Base-by-base conservation (phyloP, 768 basidiomycete species). In the Candolleomyces aberdarensis region DNA sequence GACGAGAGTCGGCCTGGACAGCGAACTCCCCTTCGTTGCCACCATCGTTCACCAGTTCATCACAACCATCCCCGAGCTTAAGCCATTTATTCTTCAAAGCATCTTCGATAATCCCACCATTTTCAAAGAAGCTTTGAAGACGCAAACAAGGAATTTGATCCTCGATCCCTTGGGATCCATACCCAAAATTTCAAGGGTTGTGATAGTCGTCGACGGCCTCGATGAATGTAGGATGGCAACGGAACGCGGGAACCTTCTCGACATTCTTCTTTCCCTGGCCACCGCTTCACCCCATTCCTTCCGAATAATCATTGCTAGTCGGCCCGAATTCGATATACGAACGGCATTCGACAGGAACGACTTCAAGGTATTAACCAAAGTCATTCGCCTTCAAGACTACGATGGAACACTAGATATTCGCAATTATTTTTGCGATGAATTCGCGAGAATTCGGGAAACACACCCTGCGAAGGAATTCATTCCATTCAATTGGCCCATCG, bases 151-250 rank as follows among this genome's bases (percentile, higher is more conserved):
- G 17, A 31, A 29, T n/a, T 36, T 60, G 15, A 17, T 60, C 14
- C 19, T 60, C 5, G 26, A 54, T 10, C 62, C 54, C 19, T 19
- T 43, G 39, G 5, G 17, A 31, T 20, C 19, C 49, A 22, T 31
- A 17, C 22, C 49, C 19, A 22, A 51, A 31, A 1, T 36, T 36
- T 5, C 1, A 31, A 14, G 49, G 22, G 29, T 3, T 10, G 15
- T 58, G 6, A 41, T 64, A 8, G 44, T 61, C 4, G 49, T 64
- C 36, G 63, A 64, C 40, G 64, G 64, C 2, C 48, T 64, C 20
- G 64, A 62, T 48, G 64, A 64, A 43, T 64, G 64, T 46, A 10
- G 58, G 7, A 32, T 39, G 20, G 15, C 5, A n/a, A 17, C 15
- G n/a, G 41, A 31, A 22, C 50, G 41, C 4, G 5, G 20, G 41